phyloP scores from a whole-genome alignment of 768 basidiomycete genomes.

The Termitomyces heimii region DNA sequence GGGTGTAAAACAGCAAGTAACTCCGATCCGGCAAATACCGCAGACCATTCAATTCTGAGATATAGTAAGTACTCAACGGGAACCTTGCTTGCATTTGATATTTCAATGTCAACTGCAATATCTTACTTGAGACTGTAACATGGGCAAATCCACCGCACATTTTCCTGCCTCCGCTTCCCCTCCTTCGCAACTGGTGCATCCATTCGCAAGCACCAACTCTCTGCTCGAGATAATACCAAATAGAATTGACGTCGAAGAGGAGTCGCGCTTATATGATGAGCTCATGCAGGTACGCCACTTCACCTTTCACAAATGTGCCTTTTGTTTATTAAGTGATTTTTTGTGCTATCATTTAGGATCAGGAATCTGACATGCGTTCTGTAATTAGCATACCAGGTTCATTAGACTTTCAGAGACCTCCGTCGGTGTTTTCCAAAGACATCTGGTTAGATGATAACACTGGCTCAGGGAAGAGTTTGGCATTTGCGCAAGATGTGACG shows the following conservation, averaged over 20 bases:
- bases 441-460: conserved; percentile 66
- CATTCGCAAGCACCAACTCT: conserved; percentile 40
- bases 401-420: conserved; percentile 25
- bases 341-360: conserved; percentile 10
- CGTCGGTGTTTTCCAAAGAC: conserved; percentile 60
- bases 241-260: conserved; percentile 62
- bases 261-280: conserved; percentile 62
- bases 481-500: conserved; percentile 60
- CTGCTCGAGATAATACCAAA: conserved; percentile 51
- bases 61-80: no score
- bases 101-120: background rate
- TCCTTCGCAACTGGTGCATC: conserved; percentile 20
- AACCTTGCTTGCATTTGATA: background rate
- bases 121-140: background rate
- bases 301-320: background rate
- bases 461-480: conserved; percentile 42
- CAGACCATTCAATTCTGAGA: background rate
- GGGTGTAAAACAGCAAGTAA: no score
- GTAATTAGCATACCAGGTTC: conserved; percentile 19
- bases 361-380: conserved; percentile 3
- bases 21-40: background rate
- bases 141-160: conserved; percentile 4
- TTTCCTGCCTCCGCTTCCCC: background rate
- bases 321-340: background rate
- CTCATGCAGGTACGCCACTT: conserved; percentile 31